These are phyloP conservation scores for Ophidiomyces ophidiicola DNA, from an alignment of 2,329 filamentous ascomycete genomes.

Conservation along the genomic window DNA sequence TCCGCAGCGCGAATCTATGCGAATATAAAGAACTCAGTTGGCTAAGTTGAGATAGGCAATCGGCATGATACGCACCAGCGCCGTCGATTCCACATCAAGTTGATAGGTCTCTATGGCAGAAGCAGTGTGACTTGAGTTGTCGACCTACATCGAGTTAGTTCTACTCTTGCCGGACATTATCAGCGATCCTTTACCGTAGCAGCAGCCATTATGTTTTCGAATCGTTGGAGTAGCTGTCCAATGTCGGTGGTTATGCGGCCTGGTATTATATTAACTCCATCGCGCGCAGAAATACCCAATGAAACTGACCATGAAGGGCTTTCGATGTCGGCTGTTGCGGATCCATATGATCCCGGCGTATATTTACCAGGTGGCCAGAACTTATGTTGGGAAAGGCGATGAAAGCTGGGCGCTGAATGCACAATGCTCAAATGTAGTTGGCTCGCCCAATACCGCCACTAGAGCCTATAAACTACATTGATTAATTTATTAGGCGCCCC, in stretches of 20 bases:
- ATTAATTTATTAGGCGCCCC: no score
- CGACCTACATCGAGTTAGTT: constrained; percentile 26
- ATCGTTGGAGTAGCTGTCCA: constrained; percentile 40
- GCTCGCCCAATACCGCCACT: no score
- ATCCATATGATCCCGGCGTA: constrained; percentile 15
- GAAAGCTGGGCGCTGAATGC: no score
- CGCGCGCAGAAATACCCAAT: not conserved
- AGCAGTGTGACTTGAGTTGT: constrained; percentile 42
- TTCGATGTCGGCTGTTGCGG: constrained; percentile 15
- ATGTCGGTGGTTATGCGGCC: constrained; percentile 36
- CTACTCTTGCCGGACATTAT: not conserved
- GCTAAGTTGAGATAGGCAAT: not conserved
- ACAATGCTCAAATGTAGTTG: no score
- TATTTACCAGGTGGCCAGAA: no score
- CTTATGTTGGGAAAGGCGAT: no score
- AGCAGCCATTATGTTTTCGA: constrained; percentile 44
- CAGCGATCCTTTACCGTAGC: constrained; percentile 33
- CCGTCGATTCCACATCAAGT: constrained; percentile 47
- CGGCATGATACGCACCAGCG: constrained; percentile 36
- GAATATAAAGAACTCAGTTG: constrained; percentile 2
- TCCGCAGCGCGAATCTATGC: constrained; percentile 48
- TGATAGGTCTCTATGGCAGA: constrained; percentile 47
- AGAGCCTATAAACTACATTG: no score
- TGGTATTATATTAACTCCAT: constrained; percentile 15
- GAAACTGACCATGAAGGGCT: constrained; percentile 15